phyloP scores from a whole-genome alignment of 768 basidiomycete species.

The Leucocoprinus birnbaumii region DNA sequence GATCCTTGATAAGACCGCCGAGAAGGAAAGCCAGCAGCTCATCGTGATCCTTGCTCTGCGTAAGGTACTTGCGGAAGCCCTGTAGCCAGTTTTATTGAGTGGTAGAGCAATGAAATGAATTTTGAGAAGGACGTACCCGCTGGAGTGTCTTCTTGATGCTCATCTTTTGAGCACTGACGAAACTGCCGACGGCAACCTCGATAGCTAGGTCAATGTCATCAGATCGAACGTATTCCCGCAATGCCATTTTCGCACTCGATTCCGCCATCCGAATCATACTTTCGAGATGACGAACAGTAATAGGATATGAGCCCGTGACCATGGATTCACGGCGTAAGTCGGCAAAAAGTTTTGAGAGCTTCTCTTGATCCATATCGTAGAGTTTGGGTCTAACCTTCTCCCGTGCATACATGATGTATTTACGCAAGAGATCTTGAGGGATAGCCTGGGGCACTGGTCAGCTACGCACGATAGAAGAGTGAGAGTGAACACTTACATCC shows the following conservation, averaged over 20 bases:
- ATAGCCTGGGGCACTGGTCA: conserved; percentile 62
- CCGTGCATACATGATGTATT: conserved; percentile 98
- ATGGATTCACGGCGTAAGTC: conserved; percentile 95
- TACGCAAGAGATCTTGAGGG: conserved; percentile 92
- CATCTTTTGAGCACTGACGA: conserved; percentile 96
- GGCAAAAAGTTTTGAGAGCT: conserved; percentile 89
- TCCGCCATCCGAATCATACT: conserved; percentile 99
- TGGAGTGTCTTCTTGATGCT: conserved; percentile 98
- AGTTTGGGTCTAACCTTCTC: conserved; percentile 92
- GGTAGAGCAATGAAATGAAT: conserved; percentile 7
- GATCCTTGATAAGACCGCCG: conserved; percentile 91
- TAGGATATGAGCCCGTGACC: conserved; percentile 98
- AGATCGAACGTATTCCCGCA: conserved; percentile 91
- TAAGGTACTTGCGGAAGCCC: conserved; percentile 98
- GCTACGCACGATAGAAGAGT: neutral
- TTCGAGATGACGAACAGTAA: conserved; percentile 96
- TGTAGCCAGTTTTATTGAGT: conserved; percentile 25
- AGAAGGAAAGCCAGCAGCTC: conserved; percentile 93
- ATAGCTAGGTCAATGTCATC: conserved; percentile 98
- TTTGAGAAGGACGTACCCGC: conserved; percentile 53
- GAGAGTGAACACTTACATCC: conserved; percentile 60
- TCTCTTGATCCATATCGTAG: conserved; percentile 94
- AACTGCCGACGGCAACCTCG: conserved; percentile 91
- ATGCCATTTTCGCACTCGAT: conserved; percentile 97
- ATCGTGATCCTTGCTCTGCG: conserved; percentile 93